Percentiles rank a stretch among this genome's conserved stretches.
Evolutionary conservation across 1,284 basidiomycete species (phyloP).

Genomic region (Porogramme epimiltina): DNA sequence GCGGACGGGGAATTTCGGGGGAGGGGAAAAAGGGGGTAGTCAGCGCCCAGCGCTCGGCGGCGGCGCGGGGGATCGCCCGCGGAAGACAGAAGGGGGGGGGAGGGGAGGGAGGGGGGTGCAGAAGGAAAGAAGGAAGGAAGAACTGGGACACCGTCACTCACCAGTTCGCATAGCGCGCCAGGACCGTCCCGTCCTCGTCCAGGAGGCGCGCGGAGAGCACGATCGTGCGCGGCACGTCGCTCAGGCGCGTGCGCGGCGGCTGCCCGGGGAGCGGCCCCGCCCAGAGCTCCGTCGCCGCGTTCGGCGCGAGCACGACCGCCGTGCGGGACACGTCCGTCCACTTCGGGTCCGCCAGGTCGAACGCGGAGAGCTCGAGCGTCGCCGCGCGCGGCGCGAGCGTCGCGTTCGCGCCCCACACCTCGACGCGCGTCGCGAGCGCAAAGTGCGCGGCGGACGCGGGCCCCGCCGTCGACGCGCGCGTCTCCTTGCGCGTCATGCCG

Average conservation of each 20-base stretch:
- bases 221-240: conserved; percentile 67
- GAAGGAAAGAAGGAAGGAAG: too few species aligned
- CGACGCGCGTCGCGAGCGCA: conserved; percentile 64
- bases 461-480: conserved; percentile 54
- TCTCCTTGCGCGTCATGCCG: conserved; percentile 80
- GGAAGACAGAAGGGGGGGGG: too few species aligned
- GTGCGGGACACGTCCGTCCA: conserved; percentile 56
- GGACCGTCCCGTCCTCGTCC: conserved; percentile 54
- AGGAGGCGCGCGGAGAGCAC: conserved; percentile 78
- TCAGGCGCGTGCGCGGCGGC: conserved; percentile 61
- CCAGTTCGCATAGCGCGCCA: conserved; percentile 84
- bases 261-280: conserved; percentile 72
- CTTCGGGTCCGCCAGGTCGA: conserved; percentile 65
- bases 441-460: conserved; percentile 64
- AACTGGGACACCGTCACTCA: conserved; percentile 31
- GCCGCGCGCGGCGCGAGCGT: conserved; percentile 59
- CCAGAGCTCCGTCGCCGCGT: conserved; percentile 84
- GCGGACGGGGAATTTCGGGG: too few species aligned
- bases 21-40: too few species aligned
- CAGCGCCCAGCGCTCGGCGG: not conserved
- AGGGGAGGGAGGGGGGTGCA: too few species aligned
- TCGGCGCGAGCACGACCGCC: conserved; percentile 61
- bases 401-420: conserved; percentile 87
- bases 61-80: not conserved
- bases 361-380: conserved; percentile 68